These are phyloP conservation scores for Aphanoascus verrucosus DNA, from an alignment of 2,329 filamentous ascomycete genomes.

Conservation along the genomic window DNA sequence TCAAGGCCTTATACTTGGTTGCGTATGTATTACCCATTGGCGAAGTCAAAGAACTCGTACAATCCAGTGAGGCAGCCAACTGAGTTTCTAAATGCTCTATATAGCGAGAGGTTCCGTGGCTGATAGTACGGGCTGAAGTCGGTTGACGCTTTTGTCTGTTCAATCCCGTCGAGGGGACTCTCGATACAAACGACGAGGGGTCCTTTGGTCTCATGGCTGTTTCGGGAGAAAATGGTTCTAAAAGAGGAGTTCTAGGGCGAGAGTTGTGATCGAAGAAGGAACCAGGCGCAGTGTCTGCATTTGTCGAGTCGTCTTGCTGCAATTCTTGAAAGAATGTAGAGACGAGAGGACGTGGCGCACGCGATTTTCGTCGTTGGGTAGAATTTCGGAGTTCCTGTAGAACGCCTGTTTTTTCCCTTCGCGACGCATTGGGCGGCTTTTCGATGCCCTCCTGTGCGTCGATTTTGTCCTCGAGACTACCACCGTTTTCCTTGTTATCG, in stretches of 20 bases:
- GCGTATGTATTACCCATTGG: conserved; percentile 29
- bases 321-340: conserved; percentile 17
- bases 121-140: conserved; percentile 19
- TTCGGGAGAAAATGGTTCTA: conserved; percentile 7
- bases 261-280: background rate
- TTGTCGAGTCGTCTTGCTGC: background rate
- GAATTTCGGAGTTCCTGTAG: conserved; percentile 26
- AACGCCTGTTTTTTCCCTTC: conserved; percentile 20
- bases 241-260: background rate
- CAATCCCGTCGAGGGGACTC: background rate
- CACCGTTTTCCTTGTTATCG: conserved; percentile 17
- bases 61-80: conserved; percentile 33
- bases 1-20: conserved; percentile 29
- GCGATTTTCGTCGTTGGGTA: conserved; percentile 17
- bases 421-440: background rate
- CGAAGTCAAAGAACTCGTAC: conserved; percentile 32
- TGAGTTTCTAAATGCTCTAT: conserved; percentile 42
- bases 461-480: background rate
- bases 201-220: conserved; percentile 4
- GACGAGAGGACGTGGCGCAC: conserved; percentile 16
- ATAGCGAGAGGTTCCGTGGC: conserved; percentile 36
- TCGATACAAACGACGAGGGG: conserved; percentile 1
- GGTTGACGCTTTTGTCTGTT: conserved; percentile 20
- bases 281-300: background rate
- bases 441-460: background rate